A percentile compares a stretch with the other conserved stretches of the same genome.
phyloP scores from a whole-genome alignment of 495 filamentous ascomycete species.

The Tuber melanosporum region DNA sequence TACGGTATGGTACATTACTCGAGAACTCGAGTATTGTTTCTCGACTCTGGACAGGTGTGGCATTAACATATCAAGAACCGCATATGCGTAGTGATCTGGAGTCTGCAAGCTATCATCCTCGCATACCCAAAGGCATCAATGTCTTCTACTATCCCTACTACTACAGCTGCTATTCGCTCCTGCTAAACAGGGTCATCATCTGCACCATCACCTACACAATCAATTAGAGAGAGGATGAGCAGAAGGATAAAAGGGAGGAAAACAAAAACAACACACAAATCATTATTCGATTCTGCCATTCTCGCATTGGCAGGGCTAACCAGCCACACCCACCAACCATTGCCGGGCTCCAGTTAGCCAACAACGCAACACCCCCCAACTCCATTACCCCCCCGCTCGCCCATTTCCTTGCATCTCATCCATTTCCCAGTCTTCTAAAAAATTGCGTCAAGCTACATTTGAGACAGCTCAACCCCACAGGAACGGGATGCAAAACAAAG shows the following conservation, averaged over 20 bases:
- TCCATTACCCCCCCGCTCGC: background rate
- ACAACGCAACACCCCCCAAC: background rate
- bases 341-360: background rate
- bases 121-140: background rate
- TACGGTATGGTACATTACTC: background rate
- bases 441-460: constrained; percentile 6
- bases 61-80: constrained; percentile 27
- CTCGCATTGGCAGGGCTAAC: background rate
- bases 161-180: background rate
- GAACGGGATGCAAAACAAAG: constrained; percentile 15
- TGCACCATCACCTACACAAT: background rate
- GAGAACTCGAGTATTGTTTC: background rate
- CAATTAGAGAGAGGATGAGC: background rate
- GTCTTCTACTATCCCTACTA: background rate
- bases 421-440: background rate
- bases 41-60: constrained; percentile 20
- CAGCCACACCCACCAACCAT: background rate
- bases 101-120: constrained; percentile 14
- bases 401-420: background rate
- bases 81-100: constrained; percentile 36
- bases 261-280: background rate
- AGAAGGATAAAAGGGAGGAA: background rate
- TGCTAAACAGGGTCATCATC: background rate
- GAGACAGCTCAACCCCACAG: constrained; percentile 8
- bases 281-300: background rate